Evolutionary conservation across 192 early-diverging fungal genomes (phyloP).

Genomic region (Backusella tuberculispora): DNA sequence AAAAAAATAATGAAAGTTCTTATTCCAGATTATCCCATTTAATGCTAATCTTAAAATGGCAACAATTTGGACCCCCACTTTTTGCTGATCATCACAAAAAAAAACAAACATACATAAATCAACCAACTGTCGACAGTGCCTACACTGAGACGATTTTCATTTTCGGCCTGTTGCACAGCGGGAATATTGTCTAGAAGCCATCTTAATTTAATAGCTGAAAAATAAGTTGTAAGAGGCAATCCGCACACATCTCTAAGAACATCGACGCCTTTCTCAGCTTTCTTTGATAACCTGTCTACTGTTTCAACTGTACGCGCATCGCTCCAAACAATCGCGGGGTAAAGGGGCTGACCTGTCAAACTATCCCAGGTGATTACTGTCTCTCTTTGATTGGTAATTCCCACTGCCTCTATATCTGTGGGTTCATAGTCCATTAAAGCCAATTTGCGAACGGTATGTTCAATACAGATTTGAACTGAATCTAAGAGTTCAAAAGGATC

Average conservation of each 20-base stretch:
- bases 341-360: slow-evolving; percentile 74
- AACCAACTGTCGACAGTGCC: slow-evolving; percentile 95
- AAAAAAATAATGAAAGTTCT: background rate
- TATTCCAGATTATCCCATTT: slow-evolving; percentile 4
- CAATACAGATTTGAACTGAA: slow-evolving; percentile 70
- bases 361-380: slow-evolving; percentile 88
- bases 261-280: slow-evolving; percentile 41
- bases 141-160: slow-evolving; percentile 73
- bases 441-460: slow-evolving; percentile 64
- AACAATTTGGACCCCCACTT: background rate
- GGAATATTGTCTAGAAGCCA: slow-evolving; percentile 89
- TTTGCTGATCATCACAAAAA: slow-evolving; percentile 1
- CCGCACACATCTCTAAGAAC: slow-evolving; percentile 68
- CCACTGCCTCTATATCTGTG: slow-evolving; percentile 66
- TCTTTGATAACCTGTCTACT: slow-evolving; percentile 65
- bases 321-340: slow-evolving; percentile 91
- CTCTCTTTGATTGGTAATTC: slow-evolving; percentile 95
- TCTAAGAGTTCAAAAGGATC: slow-evolving; percentile 77
- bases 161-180: slow-evolving; percentile 71
- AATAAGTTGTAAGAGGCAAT: slow-evolving; percentile 92
- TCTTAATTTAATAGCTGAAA: slow-evolving; percentile 87
- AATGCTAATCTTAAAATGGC: background rate
- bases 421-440: slow-evolving; percentile 57
- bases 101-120: slow-evolving; percentile 68
- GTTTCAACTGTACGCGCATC: slow-evolving; percentile 81